phyloP scores from a whole-genome alignment of 176 grass and related monocot genomes.

The Pontederia paniculata region DNA sequence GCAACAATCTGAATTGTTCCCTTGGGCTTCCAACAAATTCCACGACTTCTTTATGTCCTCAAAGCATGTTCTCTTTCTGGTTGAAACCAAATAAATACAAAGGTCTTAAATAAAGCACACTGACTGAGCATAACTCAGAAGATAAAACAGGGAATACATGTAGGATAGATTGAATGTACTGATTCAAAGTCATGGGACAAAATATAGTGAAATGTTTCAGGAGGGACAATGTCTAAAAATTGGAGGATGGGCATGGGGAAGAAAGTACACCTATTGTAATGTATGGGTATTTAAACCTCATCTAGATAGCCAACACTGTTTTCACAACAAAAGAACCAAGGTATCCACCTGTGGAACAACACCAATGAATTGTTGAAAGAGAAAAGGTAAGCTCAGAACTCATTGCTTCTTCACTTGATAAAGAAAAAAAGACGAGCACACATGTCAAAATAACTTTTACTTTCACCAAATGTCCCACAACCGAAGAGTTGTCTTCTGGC shows the following conservation, averaged over 20 bases:
- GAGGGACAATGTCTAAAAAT: slow-evolving; percentile 83
- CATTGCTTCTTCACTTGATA: no score
- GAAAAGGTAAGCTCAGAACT: background rate
- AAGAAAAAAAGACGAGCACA: background rate
- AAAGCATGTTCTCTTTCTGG: no score
- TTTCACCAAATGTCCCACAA: slow-evolving; percentile 74
- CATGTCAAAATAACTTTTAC: slow-evolving; percentile 27
- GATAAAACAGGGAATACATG: no score
- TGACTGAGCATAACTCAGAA: no score
- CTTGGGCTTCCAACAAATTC: no score
- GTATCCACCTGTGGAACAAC: background rate
- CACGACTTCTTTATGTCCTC: no score
- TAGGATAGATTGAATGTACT: no score
- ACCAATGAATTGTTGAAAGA: background rate
- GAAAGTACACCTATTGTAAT: slow-evolving; percentile 56
- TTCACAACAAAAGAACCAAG: background rate
- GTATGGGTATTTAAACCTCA: slow-evolving; percentile 91
- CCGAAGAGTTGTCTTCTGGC: slow-evolving; percentile 68
- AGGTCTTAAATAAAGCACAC: no score
- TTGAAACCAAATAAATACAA: no score
- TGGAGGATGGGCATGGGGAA: slow-evolving; percentile 78
- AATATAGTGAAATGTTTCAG: slow-evolving; percentile 63
- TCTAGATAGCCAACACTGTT: slow-evolving; percentile 91
- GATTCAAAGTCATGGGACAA: slow-evolving; percentile 82
- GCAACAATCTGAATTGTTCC: no score